phyloP scores from a whole-genome alignment of 2,329 filamentous ascomycete genomes.

The Penicillium thymicola region DNA sequence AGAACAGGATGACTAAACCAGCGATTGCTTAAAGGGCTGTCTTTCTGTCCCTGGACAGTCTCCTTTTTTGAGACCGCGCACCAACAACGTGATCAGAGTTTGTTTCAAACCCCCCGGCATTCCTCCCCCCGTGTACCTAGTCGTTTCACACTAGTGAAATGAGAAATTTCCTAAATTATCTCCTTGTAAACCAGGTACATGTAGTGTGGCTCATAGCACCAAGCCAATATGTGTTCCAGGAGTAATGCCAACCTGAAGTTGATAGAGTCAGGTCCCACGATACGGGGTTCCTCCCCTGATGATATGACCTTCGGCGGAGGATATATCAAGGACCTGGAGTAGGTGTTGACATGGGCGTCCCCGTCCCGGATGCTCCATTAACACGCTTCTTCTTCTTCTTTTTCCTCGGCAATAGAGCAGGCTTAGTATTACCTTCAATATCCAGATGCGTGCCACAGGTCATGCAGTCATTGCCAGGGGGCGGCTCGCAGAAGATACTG shows the following conservation, averaged over 20 bases:
- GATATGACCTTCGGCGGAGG: background rate
- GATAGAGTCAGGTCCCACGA: background rate
- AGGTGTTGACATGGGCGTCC: slow-evolving; percentile 58
- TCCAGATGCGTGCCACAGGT: slow-evolving; percentile 78
- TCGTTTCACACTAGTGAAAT: background rate
- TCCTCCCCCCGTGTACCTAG: background rate
- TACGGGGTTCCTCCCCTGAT: background rate
- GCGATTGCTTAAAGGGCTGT: background rate
- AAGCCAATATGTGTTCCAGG: background rate
- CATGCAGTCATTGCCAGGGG: slow-evolving; percentile 66
- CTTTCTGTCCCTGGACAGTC: background rate
- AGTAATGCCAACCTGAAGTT: background rate
- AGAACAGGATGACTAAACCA: slow-evolving; percentile 2
- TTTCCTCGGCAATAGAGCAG: slow-evolving; percentile 67
- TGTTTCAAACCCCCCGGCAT: background rate
- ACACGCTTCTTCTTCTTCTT: slow-evolving; percentile 73
- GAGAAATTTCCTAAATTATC: background rate
- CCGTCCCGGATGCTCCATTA: slow-evolving; percentile 49
- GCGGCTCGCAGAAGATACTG: slow-evolving; percentile 79
- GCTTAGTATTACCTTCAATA: slow-evolving; percentile 70
- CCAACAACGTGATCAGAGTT: background rate
- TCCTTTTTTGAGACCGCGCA: background rate
- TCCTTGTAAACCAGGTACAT: background rate
- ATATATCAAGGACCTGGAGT: slow-evolving; percentile 33
- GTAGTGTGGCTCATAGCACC: background rate